phyloP scores from a whole-genome alignment of 140 eudicot genomes.

The Ambrosia hybrid region DNA sequence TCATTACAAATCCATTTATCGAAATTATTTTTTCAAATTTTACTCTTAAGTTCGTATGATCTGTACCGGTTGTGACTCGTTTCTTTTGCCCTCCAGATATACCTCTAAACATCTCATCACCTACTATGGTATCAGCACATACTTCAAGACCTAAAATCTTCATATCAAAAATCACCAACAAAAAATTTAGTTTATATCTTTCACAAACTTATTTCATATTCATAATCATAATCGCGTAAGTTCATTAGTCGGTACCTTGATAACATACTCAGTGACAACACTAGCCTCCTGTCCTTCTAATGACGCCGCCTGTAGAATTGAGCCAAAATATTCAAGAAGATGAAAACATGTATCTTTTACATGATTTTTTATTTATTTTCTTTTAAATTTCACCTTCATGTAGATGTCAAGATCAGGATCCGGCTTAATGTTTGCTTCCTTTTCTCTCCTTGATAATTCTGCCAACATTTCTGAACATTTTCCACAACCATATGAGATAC shows the following conservation, averaged over 20 bases:
- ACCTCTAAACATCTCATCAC: conserved; percentile 92
- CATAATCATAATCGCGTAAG: conserved; percentile 11
- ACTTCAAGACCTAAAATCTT: conserved; percentile 92
- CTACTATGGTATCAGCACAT: conserved; percentile 92
- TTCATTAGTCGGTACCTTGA: conserved; percentile 48
- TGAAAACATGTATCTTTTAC: no score
- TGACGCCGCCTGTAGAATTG: conserved; percentile 55
- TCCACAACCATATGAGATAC: conserved; percentile 2
- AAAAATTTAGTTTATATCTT: not conserved
- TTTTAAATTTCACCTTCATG: conserved; percentile 55
- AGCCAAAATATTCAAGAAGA: conserved; percentile 1
- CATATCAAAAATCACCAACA: conserved; percentile 16
- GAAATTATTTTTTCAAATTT: no score
- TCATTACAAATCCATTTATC: no score
- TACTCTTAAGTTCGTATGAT: not conserved
- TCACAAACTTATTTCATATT: conserved; percentile 12
- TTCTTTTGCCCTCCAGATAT: conserved; percentile 95
- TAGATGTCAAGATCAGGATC: conserved; percentile 74
- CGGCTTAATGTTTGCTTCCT: conserved; percentile 67
- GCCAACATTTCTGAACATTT: conserved; percentile 54
- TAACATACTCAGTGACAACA: conserved; percentile 63
- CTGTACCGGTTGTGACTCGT: conserved; percentile 80
- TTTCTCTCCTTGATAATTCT: conserved; percentile 72
- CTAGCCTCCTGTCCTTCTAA: conserved; percentile 69
- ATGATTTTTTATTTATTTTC: not conserved